A percentile compares a stretch with the other conserved stretches of the same genome.
Conservation (phyloP, 768 basidiomycete species). For the Candolleomyces aberdarensis region DNA sequence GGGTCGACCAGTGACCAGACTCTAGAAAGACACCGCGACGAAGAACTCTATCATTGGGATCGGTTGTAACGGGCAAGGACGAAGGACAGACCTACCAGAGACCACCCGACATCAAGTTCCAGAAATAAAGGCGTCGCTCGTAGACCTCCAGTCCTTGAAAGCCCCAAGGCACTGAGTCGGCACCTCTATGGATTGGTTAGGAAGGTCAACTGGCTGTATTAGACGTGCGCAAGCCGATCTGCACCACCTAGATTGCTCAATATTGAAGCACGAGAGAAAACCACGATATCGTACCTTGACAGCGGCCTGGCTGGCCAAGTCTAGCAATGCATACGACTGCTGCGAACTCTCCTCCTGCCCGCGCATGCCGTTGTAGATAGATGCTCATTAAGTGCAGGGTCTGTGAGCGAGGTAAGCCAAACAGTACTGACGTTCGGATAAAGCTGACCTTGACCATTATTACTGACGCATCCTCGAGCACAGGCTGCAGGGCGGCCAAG, state of each 20-base stretch:
- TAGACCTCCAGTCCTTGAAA: conserved; percentile 49
- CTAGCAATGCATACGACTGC: conserved; percentile 42
- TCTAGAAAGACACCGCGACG: conserved; percentile 23
- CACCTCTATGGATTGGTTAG: conserved; percentile 28
- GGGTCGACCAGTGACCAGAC: conserved; percentile 46
- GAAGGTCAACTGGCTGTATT: not conserved
- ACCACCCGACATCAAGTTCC: conserved; percentile 46
- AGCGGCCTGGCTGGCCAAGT: conserved; percentile 47
- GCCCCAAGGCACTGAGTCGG: conserved; percentile 51
- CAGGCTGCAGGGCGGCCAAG: conserved; percentile 45
- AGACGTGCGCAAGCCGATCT: not conserved
- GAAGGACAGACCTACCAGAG: conserved; percentile 44
- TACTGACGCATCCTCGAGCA: conserved; percentile 41
- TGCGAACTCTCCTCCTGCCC: conserved; percentile 50
- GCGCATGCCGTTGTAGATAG: conserved; percentile 52
- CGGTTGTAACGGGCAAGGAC: not conserved
- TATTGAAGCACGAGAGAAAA: not conserved
- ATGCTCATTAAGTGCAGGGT: conserved; percentile 51
- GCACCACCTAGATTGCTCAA: not conserved
- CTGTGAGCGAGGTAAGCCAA: conserved; percentile 16
- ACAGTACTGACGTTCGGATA: not conserved
- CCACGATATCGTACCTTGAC: conserved; percentile 33
- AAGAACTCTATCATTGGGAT: not conserved
- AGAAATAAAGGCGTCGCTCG: conserved; percentile 52
- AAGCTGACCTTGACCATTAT: conserved; percentile 40